These are phyloP conservation scores for Trichoderma sp. DNA, from an alignment of 2,329 filamentous ascomycete genomes.

Conservation along the genomic window DNA sequence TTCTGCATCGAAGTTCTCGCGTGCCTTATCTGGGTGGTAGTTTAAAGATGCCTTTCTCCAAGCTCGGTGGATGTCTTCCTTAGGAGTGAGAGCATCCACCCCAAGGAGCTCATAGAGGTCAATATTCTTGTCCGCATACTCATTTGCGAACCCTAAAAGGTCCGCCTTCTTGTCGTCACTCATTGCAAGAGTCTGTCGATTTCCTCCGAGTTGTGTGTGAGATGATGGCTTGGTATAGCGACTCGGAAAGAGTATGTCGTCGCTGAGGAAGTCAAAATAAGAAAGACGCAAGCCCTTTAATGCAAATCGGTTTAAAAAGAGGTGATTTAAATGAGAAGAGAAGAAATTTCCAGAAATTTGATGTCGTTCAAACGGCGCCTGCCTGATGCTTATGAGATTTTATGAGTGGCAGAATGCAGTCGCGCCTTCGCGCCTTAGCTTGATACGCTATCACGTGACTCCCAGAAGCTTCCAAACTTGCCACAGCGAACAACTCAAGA, in stretches of 20 bases:
- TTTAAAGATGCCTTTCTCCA: slow-evolving; percentile 86
- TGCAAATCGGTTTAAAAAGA: not conserved
- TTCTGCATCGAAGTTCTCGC: slow-evolving; percentile 70
- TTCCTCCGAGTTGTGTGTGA: not conserved
- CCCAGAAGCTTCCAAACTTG: not conserved
- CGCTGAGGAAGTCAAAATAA: not conserved
- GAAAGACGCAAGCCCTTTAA: too few species aligned
- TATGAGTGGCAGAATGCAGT: not conserved
- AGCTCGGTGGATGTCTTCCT: slow-evolving; percentile 76
- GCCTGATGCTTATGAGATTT: not conserved
- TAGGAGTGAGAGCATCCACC: slow-evolving; percentile 63
- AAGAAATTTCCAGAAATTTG: not conserved
- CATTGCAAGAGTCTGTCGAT: slow-evolving; percentile 30
- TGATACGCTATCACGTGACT: slow-evolving; percentile 14
- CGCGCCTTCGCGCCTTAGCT: slow-evolving; percentile 3
- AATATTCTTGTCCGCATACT: slow-evolving; percentile 60
- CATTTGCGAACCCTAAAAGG: slow-evolving; percentile 54
- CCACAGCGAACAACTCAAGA: not conserved
- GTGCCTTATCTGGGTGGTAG: slow-evolving; percentile 91
- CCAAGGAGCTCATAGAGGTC: slow-evolving; percentile 80
- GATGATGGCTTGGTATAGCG: not conserved
- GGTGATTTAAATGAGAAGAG: not conserved
- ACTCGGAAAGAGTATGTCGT: too few species aligned
- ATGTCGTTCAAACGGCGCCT: not conserved
- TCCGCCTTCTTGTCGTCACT: slow-evolving; percentile 48